Evolutionary conservation across 2,329 filamentous ascomycete species (phyloP), one percentile per base, ranked within the genome.

Genomic region (Penicillium sp.): DNA sequence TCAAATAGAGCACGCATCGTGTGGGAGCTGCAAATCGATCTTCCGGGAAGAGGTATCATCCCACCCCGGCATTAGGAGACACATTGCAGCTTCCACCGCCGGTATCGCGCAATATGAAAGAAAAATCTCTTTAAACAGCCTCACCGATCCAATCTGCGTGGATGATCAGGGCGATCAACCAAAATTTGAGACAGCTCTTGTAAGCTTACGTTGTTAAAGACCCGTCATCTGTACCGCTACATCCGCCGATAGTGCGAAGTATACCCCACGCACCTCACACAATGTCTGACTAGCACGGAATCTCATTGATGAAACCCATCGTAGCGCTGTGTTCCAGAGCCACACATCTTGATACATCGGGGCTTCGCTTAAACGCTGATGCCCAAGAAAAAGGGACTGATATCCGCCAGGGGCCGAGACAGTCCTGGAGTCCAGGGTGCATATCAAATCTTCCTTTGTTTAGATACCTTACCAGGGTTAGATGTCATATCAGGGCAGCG

Each of bases 331-430:
- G 7, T 8, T 38, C 36, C 10, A 16, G 10, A 39, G 24, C 38
- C 47, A 24, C 39, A 46, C 22, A 34, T 21, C 21, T 32, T 14
- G 22, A 13, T 11, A 9, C 22, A 31, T 29, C 5, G 29, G 44
- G 16, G 14, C 18, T n/a, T 47, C 38, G 36, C 8, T 14, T 34
- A 47, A 40, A 48, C 29, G 13, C 27, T 11, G 14, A 48, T n/a
- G 27, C 39, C 18, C 14, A 34, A 36, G 14, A 53, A 18, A 39
- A 39, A 48, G 36, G 45, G 50, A 31, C 34, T 4, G 16, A 7
- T 10, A 40, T 18, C 40, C 29, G 22, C 42, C 42, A 54, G 52
- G 52, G 52, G 36, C 22, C 48, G 52, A 54, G 43, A 54, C 34
- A 41, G 47, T 46, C 48, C 45, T 42, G 48, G 41, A 41, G 47